Evolutionary conservation across 495 filamentous ascomycete species (phyloP).

Genomic region (Hypoxylon intermedium): DNA sequence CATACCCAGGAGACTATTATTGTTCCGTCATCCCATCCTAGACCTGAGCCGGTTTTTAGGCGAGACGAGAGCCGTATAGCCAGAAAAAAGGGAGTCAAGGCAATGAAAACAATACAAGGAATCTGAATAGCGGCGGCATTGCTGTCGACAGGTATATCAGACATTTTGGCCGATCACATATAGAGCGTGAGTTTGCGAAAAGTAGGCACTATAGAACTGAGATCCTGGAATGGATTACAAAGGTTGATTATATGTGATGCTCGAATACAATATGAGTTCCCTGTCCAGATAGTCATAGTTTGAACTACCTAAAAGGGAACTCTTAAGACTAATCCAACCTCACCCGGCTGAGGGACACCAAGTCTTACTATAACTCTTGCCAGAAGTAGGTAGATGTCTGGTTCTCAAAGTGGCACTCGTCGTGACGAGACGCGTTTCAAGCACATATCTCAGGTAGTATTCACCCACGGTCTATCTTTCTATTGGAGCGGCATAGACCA

Average conservation of each 20-base stretch:
- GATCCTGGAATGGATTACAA: conserved; percentile 1
- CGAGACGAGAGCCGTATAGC: conserved; percentile 43
- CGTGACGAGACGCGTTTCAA: background rate
- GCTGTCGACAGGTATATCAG: conserved; percentile 26
- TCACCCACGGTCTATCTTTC: background rate
- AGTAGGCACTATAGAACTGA: background rate
- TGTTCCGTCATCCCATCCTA: conserved; percentile 49
- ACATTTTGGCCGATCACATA: conserved; percentile 13
- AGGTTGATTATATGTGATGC: conserved; percentile 13
- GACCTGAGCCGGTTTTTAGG: conserved; percentile 37
- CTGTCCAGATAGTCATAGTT: conserved; percentile 1
- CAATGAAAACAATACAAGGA: conserved; percentile 46
- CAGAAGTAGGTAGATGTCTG: conserved; percentile 3
- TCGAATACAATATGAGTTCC: background rate
- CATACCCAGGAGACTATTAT: conserved; percentile 45
- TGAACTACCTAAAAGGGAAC: conserved; percentile 18
- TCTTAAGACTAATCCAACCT: conserved; percentile 2
- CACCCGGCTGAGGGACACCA: background rate
- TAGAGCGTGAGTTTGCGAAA: background rate
- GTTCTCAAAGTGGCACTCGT: conserved; percentile 15
- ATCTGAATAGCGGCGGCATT: conserved; percentile 43
- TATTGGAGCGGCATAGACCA: background rate
- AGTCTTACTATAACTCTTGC: conserved; percentile 24
- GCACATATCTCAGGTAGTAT: background rate
- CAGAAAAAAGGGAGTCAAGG: conserved; percentile 43